Evolutionary conservation across 495 filamentous ascomycete species (phyloP), one percentile per base, ranked within the genome.

Genomic region (Trichoderma virens): DNA sequence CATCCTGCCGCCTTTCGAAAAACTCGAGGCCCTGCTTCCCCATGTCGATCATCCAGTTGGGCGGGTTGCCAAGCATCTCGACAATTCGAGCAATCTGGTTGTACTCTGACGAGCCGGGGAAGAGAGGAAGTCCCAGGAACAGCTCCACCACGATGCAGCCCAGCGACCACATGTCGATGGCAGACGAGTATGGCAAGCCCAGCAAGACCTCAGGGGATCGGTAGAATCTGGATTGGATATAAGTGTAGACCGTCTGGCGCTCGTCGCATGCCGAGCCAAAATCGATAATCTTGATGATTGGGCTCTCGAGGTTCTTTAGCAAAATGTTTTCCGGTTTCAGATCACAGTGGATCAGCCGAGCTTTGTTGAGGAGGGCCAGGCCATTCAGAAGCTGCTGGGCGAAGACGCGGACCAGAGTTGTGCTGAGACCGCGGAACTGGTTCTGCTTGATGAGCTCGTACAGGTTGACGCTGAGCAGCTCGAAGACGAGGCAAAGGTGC

Each of bases 371-470:
- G 61, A 98, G 81, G 68, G 90, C 91, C 66, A 99, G 78, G 3
- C 93, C 95, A 69, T 93, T 97, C 59, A 99, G 79, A 32, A 99
- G 78, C 78, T 99, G 95, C 73, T 98, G 95, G 23, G 95, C 95
- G 79, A 99, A 99, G 27, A 99, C 95, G 60, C 95, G 88, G 11
- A 99, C 95, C 34, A 99, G 86, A 0, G 95, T 99, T 16, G 95
- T 99, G 77, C 95, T 98, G 54, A 99, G 75, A 35, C 95, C 95
- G 60, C 95, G 87, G 84, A 99, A 99, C 70, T 99, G 95, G 72
- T 99, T 99, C 72, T 99, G 95, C 77, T 99, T 99, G 76, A 99
- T 99, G 60, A 99, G 80, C 74, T 99, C 95, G 78, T 99, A 99
- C 61, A 99, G 76, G 70, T 99, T 99, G 67, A 99, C 95, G 70